Base-by-base conservation (phyloP, 2,329 filamentous ascomycete genomes). In the Pseudopithomyces maydicus region DNA sequence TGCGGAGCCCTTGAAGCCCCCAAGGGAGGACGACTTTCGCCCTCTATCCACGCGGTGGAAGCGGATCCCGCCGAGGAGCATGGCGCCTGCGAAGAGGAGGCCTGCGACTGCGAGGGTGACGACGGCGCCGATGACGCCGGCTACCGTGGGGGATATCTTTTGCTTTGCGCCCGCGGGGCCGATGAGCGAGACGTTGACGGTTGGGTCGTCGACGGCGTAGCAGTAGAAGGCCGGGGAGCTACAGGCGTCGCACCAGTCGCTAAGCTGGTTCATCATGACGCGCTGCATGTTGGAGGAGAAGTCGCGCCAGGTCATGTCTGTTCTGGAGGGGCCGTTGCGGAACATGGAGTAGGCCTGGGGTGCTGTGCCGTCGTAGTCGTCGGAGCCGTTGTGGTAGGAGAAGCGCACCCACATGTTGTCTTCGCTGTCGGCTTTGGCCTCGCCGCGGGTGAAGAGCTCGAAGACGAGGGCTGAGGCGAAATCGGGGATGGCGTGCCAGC, bases 61-160 rank as follows among this genome's bases (percentile, higher is more conserved):
- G 8, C 82, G 76, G n/a, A 82, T 53, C 3, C 81, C 80, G 17
- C 74, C 80, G 10, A 82, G 29, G 1, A 81, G 60, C 69, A 82
- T 77, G 22, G 77, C 74, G 48, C 77, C 50, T 0, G 70, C 72
- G 38, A 78, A 78, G 20, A 82, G 44, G 0, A 84, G 43, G 1
- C 66, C 78, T 0, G 81, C 70, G 1, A 82, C 71, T 2, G 67
- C 80, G 12, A 87, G 72, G 1, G 82, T 79, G 17, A 85, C 77
- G 23, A 82, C 67, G 0, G 83, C 84, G 29, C 85, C 85, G 47
- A 87, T 81, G n/a, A 83, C 81, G 6, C 84, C 85, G 3, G 79
- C 83, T 19, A 84, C 77, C 1, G 73, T 77, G 1, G 81, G 80
- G 1, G 71, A 70, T 19, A 84, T 54, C 6, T 58, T 53, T 6